Base-by-base conservation (phyloP, 805 yeast genomes). In the Yamadazyma insecticola region DNA sequence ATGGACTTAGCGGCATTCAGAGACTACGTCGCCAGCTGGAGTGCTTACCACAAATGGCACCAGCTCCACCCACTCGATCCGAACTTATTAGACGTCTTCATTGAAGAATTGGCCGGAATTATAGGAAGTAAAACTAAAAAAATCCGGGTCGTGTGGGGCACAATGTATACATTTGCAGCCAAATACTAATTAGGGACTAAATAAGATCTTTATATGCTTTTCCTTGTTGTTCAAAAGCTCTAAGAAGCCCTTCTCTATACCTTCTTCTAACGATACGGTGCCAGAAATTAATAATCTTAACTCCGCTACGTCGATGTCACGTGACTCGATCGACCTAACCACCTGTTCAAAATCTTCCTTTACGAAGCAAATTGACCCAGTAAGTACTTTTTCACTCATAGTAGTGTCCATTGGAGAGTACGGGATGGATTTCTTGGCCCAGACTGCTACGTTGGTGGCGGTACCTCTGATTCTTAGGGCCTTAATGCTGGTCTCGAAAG, bases 391-490 rank as follows among this genome's bases (percentile, higher is more conserved):
- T 48, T 79, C 85, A 32, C 67, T 65, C 43, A 67, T 56, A 4
- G 81, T 70, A 13, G 74, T 52, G 39, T 64, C 67, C 78, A 74
- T 76, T 33, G 80, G 81, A 40, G 62, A 62, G 47, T 67, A 71
- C 11, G 57, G 58, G 16, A 70, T 54, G 6, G 76, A 67, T 22
- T 64, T 57, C 27, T 67, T 63, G 13, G 78, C 76, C 81, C 82
- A 78, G 26, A 79, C 72, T 4, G 85, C 85, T 33, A 78, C 70
- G 50, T 78, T 78, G 18, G 75, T 73, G n/a, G 77, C 72, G 2
- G 63, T 59, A 26, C 85, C 85, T 39, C 72, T 65, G 5, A 74
- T 68, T 1, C 68, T 57, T 6, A 75, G 53, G 4, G 75, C 73
- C 22, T 57, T 59, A 22, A 78, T 48, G 3, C 75, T 72, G 4